Evolutionary conservation across 106 monocot genomes (phyloP).

Genomic region (Posidonia australis): DNA sequence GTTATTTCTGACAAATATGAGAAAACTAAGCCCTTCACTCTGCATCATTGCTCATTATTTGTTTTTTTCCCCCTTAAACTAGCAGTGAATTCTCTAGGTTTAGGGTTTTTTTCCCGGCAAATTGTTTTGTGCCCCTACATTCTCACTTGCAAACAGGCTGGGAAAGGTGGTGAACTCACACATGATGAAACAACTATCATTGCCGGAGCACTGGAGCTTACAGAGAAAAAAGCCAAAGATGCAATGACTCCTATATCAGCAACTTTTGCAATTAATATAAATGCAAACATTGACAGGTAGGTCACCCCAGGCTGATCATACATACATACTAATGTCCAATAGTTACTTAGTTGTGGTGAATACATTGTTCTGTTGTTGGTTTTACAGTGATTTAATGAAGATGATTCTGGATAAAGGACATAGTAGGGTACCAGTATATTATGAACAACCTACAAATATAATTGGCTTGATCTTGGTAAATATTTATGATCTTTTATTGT

Average conservation of each 20-base stretch:
- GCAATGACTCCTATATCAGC: conserved; percentile 85
- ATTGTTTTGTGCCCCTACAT: too few species aligned
- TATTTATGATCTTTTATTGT: background rate
- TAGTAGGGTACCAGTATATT: conserved; percentile 93
- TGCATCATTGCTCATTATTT: too few species aligned
- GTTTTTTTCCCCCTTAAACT: too few species aligned
- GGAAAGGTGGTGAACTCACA: conserved; percentile 96
- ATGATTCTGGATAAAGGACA: conserved; percentile 87
- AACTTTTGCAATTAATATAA: conserved; percentile 86
- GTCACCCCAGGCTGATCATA: background rate
- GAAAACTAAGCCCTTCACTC: too few species aligned
- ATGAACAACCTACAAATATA: conserved; percentile 74
- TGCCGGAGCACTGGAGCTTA: conserved; percentile 91
- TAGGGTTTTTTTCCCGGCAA: too few species aligned
- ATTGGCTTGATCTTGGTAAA: conserved; percentile 88
- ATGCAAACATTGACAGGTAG: conserved; percentile 76
- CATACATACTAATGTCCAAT: background rate
- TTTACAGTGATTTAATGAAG: conserved; percentile 55
- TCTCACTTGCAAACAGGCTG: conserved; percentile 51
- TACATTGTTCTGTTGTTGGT: background rate
- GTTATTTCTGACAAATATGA: too few species aligned
- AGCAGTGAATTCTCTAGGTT: too few species aligned
- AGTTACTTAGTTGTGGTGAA: background rate
- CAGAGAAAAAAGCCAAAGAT: conserved; percentile 69
- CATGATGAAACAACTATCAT: conserved; percentile 99